Conservation (phyloP, 805 yeast species). For the Saccharomyces mikatae region DNA sequence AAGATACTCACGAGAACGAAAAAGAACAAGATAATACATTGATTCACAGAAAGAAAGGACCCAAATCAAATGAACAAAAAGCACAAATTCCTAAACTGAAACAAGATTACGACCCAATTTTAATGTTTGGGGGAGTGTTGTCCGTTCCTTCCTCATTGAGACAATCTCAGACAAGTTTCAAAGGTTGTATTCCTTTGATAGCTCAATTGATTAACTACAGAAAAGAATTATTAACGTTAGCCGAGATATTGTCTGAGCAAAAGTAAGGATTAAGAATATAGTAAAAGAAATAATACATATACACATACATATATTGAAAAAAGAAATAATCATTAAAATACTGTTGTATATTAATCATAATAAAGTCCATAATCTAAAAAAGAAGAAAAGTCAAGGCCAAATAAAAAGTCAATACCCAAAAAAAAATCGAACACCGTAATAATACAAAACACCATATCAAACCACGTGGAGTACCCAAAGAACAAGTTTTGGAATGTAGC, state of each 20-base stretch:
- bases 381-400: not conserved
- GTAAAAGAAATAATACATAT: not conserved
- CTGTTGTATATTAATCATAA: not conserved
- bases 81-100: constrained; percentile 1
- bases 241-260: constrained; percentile 1
- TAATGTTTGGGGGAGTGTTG: constrained; percentile 28
- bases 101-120: constrained; percentile 18
- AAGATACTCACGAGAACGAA: constrained; percentile 2
- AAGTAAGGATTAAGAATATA: not conserved
- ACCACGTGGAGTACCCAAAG: not conserved
- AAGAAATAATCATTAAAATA: not conserved
- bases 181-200: constrained; percentile 16
- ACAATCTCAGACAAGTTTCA: constrained; percentile 22
- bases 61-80: constrained; percentile 1
- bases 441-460: not conserved
- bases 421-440: not conserved
- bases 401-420: not conserved
- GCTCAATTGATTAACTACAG: constrained; percentile 18
- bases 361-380: not conserved
- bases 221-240: constrained; percentile 6
- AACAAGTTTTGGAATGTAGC: not conserved
- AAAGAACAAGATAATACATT: not conserved
- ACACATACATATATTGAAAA: not conserved
- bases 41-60: not conserved
- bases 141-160: constrained; percentile 22